Evolutionary conservation across 257 asterid genomes (phyloP).

Genomic region (Ehretia macrophylla): DNA sequence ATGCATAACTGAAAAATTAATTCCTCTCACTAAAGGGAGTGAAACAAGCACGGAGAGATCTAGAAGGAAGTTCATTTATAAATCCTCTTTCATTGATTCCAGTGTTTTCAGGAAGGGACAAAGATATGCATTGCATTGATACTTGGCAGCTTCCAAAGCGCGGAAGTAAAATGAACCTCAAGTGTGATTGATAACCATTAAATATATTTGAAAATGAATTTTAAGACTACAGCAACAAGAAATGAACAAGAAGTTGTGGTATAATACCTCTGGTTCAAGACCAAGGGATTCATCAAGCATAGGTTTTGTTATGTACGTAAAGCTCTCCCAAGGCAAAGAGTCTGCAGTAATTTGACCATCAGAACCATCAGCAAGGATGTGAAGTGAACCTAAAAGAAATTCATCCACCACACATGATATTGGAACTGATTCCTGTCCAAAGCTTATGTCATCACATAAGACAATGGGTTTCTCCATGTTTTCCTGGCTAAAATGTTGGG

Average conservation of each 20-base stretch:
- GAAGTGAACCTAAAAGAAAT: constrained; percentile 62
- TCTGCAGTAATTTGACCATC: constrained; percentile 63
- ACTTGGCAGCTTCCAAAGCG: too few species aligned
- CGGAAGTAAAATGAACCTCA: too few species aligned
- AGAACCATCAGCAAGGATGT: constrained; percentile 60
- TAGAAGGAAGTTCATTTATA: too few species aligned
- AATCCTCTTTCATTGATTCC: too few species aligned
- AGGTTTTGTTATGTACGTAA: constrained; percentile 76
- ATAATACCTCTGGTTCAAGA: constrained; percentile 65
- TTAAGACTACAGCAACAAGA: too few species aligned
- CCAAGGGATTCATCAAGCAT: constrained; percentile 55
- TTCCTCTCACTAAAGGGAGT: too few species aligned
- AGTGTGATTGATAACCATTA: too few species aligned
- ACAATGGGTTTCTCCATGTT: constrained; percentile 64
- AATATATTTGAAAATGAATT: too few species aligned
- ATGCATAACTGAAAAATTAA: too few species aligned
- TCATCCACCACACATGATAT: constrained; percentile 95
- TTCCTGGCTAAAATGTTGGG: constrained; percentile 72
- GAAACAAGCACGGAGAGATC: too few species aligned
- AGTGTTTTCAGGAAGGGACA: too few species aligned
- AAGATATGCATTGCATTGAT: too few species aligned
- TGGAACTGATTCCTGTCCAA: constrained; percentile 81
- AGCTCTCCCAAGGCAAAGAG: constrained; percentile 95
- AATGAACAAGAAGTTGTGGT: not conserved
- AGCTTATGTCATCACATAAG: constrained; percentile 91